Evolutionary conservation across 2,329 filamentous ascomycete genomes (phyloP).

Genomic region (Elsinoe australis): DNA sequence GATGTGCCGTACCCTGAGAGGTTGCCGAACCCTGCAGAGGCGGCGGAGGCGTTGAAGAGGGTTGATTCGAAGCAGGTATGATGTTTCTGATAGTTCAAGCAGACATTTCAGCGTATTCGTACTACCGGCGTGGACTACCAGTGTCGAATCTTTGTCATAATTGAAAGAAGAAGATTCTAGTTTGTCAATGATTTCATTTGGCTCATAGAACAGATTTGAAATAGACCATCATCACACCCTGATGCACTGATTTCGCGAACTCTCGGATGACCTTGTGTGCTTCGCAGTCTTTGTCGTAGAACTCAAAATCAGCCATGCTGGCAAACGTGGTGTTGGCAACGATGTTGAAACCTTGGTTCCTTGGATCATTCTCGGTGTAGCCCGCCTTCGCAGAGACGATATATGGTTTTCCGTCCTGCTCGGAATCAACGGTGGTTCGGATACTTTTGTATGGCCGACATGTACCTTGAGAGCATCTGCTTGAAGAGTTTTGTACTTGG

Average conservation of each 20-base stretch:
- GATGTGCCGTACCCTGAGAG: neutral
- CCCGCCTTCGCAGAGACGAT: constrained; percentile 54
- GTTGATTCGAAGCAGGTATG: neutral
- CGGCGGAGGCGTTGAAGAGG: neutral
- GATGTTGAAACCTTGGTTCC: constrained; percentile 59
- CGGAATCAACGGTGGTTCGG: neutral
- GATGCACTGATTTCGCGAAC: constrained; percentile 11
- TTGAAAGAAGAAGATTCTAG: neutral
- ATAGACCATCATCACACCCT: constrained; percentile 12
- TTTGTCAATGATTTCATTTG: neutral
- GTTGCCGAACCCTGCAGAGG: neutral
- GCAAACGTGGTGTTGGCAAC: constrained; percentile 57
- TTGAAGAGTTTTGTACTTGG: constrained; percentile 38
- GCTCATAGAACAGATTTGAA: constrained; percentile 9
- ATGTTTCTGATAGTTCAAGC: no score
- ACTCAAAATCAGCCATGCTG: constrained; percentile 59
- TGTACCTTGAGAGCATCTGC: constrained; percentile 40
- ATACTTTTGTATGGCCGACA: no score
- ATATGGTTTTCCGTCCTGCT: constrained; percentile 64
- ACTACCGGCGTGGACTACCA: neutral
- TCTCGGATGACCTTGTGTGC: constrained; percentile 45
- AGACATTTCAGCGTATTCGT: no score
- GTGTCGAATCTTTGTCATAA: neutral
- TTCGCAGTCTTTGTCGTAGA: constrained; percentile 55
- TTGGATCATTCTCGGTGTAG: constrained; percentile 48